phyloP scores from a whole-genome alignment of 2,329 filamentous ascomycete genomes.

The Torrubiella hemipterigena region DNA sequence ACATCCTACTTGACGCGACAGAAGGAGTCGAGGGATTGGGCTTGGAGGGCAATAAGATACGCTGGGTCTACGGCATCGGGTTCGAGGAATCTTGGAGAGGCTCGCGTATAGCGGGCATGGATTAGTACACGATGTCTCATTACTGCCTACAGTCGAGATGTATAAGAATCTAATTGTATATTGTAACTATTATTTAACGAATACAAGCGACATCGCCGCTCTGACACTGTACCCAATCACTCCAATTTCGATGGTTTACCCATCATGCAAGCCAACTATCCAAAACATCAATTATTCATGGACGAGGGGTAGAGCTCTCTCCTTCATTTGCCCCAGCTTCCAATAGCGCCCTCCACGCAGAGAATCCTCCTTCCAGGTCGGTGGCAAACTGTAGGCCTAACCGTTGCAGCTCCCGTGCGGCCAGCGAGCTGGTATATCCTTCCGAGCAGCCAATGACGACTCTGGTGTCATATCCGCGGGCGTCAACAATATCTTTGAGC shows the following conservation, averaged over 20 bases:
- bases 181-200: too few relatives aligned
- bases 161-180: too few relatives aligned
- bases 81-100: constrained; percentile 56
- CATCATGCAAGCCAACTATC: too few relatives aligned
- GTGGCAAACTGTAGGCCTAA: constrained; percentile 6
- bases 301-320: too few relatives aligned
- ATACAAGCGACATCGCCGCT: too few relatives aligned
- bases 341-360: constrained; percentile 6
- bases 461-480: constrained; percentile 7
- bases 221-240: too few relatives aligned
- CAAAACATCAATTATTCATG: too few relatives aligned
- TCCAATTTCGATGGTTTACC: too few relatives aligned
- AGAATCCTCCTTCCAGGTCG: constrained; percentile 7
- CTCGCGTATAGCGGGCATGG: too few relatives aligned
- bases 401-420: constrained; percentile 6
- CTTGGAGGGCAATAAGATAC: constrained; percentile 27
- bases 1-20: constrained; percentile 51
- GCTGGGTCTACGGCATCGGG: constrained; percentile 52
- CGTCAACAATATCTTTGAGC: constrained; percentile 7
- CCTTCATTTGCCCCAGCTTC: too few relatives aligned
- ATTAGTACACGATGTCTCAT: too few relatives aligned
- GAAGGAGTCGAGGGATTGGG: constrained; percentile 31
- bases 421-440: constrained; percentile 7
- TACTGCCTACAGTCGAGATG: too few relatives aligned
- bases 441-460: constrained; percentile 7